phyloP scores from a whole-genome alignment of 768 basidiomycete genomes.

The Suillus americanus region DNA sequence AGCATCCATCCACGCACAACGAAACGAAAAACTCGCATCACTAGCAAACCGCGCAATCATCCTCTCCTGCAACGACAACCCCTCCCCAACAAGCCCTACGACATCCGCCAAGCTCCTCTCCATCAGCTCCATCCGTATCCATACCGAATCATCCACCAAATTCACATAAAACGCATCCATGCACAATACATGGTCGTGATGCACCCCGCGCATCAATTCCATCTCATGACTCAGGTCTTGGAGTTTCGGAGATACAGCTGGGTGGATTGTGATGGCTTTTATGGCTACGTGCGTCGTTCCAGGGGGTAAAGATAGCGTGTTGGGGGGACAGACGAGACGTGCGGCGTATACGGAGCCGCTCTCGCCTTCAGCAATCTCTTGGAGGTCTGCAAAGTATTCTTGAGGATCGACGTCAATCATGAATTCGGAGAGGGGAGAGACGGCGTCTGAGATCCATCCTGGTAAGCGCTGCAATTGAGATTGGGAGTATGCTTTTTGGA shows the following conservation, averaged over 20 bases:
- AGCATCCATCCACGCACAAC: background rate
- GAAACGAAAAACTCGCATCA: slow-evolving; percentile 56
- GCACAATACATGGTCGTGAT: slow-evolving; percentile 61
- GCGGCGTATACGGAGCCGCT: slow-evolving; percentile 68
- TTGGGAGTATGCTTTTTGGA: slow-evolving; percentile 28
- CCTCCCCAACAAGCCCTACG: slow-evolving; percentile 59
- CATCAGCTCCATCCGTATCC: slow-evolving; percentile 92
- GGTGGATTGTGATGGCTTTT: slow-evolving; percentile 41
- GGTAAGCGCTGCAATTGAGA: slow-evolving; percentile 52
- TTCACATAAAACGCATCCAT: slow-evolving; percentile 75
- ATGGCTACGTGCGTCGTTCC: slow-evolving; percentile 62
- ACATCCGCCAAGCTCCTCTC: slow-evolving; percentile 85
- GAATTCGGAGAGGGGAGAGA: slow-evolving; percentile 57
- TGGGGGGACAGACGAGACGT: slow-evolving; percentile 22
- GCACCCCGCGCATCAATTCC: slow-evolving; percentile 51
- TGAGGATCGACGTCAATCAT: slow-evolving; percentile 68
- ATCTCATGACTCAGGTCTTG: slow-evolving; percentile 63
- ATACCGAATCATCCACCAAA: slow-evolving; percentile 55
- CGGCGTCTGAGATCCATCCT: slow-evolving; percentile 61
- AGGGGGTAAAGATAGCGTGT: slow-evolving; percentile 18
- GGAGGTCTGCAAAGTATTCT: slow-evolving; percentile 62
- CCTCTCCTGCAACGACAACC: slow-evolving; percentile 64
- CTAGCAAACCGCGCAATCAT: slow-evolving; percentile 72
- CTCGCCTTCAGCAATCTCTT: slow-evolving; percentile 83
- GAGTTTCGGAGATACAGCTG: slow-evolving; percentile 56